Evolutionary conservation across 495 filamentous ascomycete species (phyloP), one percentile per base, ranked within the genome.

Genomic region (Aspergillus nanangensis): DNA sequence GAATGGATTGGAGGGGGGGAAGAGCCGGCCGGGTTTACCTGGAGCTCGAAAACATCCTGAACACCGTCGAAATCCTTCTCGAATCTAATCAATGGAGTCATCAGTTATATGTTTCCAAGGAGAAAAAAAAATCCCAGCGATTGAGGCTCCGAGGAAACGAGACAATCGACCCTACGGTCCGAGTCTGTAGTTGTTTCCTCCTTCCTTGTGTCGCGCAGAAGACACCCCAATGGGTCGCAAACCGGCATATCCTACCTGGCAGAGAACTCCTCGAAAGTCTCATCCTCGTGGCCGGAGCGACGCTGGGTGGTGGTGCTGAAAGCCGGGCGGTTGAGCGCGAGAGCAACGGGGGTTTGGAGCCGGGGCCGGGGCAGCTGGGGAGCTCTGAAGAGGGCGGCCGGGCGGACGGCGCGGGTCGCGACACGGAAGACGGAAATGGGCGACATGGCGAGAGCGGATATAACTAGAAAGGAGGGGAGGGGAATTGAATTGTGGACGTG

Each of bases 231-330:
- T 66, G 62, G 61, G 43, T 58, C 31, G 40, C 44, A 39, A 39
- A 29, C 32, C 27, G 25, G 48, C 32, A 33, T 38, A 39, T 55
- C 89, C 71, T 87, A 97, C 93, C 93, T 90, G 58, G 90, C 88
- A 71, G 87, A 89, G 71, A 99, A 99, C 78, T 99, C 90, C 79
- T 99, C 93, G 62, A 93, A 99, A 60, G 82, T 96, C 83, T 99
- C 82, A 54, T 86, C 93, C 66, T 92, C 86, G 65, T 89, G 81
- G 41, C 75, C 76, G 61, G 67, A 69, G 45, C 67, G 67, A 60
- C 74, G 72, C 65, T 77, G 70, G 63, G 67, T 70, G 60, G 80
- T 77, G 59, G 81, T 86, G 77, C 82, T 86, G 79, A 87, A 87
- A 72, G 69, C 77, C 69, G 68, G 75, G 52, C 77, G 67, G 57